A percentile compares a stretch with the other conserved stretches of the same genome.
Evolutionary conservation across 2,329 filamentous ascomycete species (phyloP).

Genomic region (Teratosphaeria nubilosa): DNA sequence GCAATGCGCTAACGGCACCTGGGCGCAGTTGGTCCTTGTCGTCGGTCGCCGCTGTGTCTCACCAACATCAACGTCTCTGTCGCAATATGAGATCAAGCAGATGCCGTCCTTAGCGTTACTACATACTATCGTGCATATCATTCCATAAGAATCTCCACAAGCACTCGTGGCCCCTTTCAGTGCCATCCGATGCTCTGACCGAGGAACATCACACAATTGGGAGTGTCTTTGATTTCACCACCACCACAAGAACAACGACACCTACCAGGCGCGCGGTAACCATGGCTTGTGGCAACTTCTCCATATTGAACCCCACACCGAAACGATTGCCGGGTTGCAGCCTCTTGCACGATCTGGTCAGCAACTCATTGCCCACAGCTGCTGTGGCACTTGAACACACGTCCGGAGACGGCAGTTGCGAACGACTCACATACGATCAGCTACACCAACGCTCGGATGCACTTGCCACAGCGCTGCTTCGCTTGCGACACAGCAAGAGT

Average conservation of each 20-base stretch:
- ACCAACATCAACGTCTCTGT: not conserved
- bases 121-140: not conserved
- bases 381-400: conserved; percentile 55
- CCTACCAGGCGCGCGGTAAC: not conserved
- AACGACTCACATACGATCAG: conserved; percentile 49
- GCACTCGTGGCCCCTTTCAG: not conserved
- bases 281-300: not conserved
- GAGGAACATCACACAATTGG: not conserved
- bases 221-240: not conserved
- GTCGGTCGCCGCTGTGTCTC: not conserved
- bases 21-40: not conserved
- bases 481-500: not conserved
- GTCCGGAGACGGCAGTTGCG: conserved; percentile 35
- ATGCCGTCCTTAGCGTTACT: not conserved
- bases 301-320: conserved; percentile 4
- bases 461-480: conserved; percentile 45
- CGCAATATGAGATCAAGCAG: not conserved
- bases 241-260: not conserved
- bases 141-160: not conserved
- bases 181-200: not conserved
- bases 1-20: not conserved
- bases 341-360: conserved; percentile 52
- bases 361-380: conserved; percentile 21
- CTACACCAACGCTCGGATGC: conserved; percentile 49
- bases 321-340: not conserved